These are phyloP conservation scores for Solanum sparsipilum DNA, from an alignment of 257 asterid species.

Conservation along the genomic window DNA sequence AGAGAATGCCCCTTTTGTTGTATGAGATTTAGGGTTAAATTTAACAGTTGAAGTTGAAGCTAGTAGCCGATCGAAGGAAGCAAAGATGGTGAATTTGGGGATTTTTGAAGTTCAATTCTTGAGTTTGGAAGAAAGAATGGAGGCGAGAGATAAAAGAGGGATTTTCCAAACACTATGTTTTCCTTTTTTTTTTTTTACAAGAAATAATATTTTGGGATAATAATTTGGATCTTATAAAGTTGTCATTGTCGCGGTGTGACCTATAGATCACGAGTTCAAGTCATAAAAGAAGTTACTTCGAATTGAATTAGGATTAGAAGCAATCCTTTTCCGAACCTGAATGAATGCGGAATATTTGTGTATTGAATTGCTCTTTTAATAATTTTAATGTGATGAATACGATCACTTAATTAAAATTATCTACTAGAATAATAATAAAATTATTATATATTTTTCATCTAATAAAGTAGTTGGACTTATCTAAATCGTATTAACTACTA, in stretches of 20 bases:
- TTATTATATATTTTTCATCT: background rate
- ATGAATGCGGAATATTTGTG: background rate
- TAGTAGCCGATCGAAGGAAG: background rate
- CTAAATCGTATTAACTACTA: background rate
- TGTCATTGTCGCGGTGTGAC: accelerated
- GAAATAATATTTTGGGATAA: background rate
- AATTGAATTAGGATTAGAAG: background rate
- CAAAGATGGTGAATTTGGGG: background rate
- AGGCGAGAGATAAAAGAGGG: background rate
- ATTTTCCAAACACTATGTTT: background rate
- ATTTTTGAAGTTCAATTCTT: background rate
- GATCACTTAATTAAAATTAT: background rate
- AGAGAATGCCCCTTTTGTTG: background rate
- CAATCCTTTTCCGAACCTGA: accelerated
- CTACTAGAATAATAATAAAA: background rate
- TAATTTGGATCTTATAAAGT: background rate
- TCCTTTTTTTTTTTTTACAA: background rate
- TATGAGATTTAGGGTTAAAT: background rate
- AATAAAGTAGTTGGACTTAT: background rate
- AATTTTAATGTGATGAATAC: background rate
- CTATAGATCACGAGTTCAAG: background rate
- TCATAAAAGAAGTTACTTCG: background rate
- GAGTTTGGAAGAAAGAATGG: background rate
- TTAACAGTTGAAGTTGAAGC: background rate
- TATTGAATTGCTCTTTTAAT: background rate